Base-by-base conservation (phyloP, 768 basidiomycete genomes). In the Heimioporus sp. region DNA sequence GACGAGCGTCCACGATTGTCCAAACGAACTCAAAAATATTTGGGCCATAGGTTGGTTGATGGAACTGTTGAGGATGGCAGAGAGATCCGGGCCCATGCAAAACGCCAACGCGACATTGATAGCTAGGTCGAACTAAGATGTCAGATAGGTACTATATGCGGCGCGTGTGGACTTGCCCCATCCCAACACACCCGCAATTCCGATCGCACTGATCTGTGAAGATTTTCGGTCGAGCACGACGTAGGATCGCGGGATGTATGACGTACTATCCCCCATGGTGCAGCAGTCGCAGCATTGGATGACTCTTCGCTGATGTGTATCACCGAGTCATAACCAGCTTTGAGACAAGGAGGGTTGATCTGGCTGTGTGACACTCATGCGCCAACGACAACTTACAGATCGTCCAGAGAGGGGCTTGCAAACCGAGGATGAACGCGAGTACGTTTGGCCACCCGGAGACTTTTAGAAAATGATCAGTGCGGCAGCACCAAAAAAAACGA, bases 81-180 rank as follows among this genome's bases (percentile, higher is more conserved):
- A 59, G 15, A 81, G 51, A 48, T 82, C 75, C 1, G 65, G 66
- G 9, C 82, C 82, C 80, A 82, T 82, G 62, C 76, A 80, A 56
- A 83, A 80, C 3, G 81, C 73, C 2, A 84, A 65, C 10, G 75
- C 58, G n/a, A 84, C 61, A n/a, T 82, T 78, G 52, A 83, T 73
- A 5, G 71, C 77, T 71, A 9, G 40, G 30, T 17, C 10, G 24
- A 38, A n/a, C 4, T 49, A 12, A 41, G 40, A 10, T 13, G 24
- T 28, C 24, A 38, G 12, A 28, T 5, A 38, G 17, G 30, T 17
- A 19, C 2, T 19, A 36, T 36, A 28, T 20, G n/a, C 10, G 16
- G 24, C 13, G 20, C 28, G 13, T 39, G 16, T 44, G 13, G 24
- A 48, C 59, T 30, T 21, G 78, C 76, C 73, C 64, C 70, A 73